These are phyloP conservation scores for Nakazawaea holstii DNA, from an alignment of 805 yeast species.

Conservation along the genomic window DNA sequence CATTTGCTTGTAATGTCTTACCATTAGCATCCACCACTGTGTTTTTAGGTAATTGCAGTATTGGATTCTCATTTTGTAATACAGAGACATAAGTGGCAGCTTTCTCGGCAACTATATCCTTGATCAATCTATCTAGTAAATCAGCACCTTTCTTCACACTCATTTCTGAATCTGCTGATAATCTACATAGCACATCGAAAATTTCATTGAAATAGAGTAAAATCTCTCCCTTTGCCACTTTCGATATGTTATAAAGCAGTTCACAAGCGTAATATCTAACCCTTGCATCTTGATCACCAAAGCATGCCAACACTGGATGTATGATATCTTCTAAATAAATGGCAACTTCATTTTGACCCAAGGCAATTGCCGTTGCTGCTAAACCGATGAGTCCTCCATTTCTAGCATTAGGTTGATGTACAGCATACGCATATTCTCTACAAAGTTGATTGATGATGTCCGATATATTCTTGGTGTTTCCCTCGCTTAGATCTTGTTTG, in stretches of 20 bases:
- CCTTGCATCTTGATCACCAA: conserved; percentile 95
- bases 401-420: conserved; percentile 81
- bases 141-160: conserved; percentile 96
- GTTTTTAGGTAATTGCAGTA: conserved; percentile 30
- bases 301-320: conserved; percentile 91
- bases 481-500: conserved; percentile 56
- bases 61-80: conserved; percentile 37
- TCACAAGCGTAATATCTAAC: conserved; percentile 97
- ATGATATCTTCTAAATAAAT: conserved; percentile 77
- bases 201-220: conserved; percentile 88
- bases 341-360: conserved; percentile 82
- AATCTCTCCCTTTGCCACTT: conserved; percentile 94
- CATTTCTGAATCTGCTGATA: conserved; percentile 86
- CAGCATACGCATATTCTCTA: conserved; percentile 72
- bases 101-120: conserved; percentile 92
- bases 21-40: conserved; percentile 51
- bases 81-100: conserved; percentile 83
- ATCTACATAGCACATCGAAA: conserved; percentile 84
- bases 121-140: conserved; percentile 79
- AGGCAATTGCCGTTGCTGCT: conserved; percentile 92
- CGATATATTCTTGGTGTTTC: conserved; percentile 55
- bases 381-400: conserved; percentile 95
- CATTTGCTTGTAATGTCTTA: conserved; percentile 53
- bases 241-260: conserved; percentile 89
- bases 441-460: conserved; percentile 69